Conservation (phyloP, 768 basidiomycete genomes). For the Suillus spraguei region DNA sequence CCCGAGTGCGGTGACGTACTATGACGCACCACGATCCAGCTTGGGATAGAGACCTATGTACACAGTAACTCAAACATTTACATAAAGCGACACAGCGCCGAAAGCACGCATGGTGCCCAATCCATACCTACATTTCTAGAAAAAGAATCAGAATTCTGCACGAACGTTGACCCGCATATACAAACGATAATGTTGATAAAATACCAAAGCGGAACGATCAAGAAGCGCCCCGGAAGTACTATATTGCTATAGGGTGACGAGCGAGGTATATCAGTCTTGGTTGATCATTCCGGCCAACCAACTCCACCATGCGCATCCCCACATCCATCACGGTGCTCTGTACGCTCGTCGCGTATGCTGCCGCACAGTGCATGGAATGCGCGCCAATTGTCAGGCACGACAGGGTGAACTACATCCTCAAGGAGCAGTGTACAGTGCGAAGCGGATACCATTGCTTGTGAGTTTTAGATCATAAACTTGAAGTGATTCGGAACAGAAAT, state of each 20-base stretch:
- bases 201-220: too few species aligned
- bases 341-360: not conserved
- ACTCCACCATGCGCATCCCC: constrained; percentile 3
- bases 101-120: not conserved
- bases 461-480: not conserved
- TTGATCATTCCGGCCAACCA: not conserved
- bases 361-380: constrained; percentile 8
- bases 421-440: not conserved
- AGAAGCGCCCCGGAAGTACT: constrained; percentile 1
- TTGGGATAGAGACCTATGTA: too few species aligned
- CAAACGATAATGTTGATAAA: too few species aligned
- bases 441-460: constrained; percentile 9
- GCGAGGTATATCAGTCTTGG: not conserved
- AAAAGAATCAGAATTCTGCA: not conserved
- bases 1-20: not conserved
- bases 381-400: not conserved
- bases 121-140: not conserved
- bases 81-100: not conserved
- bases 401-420: not conserved
- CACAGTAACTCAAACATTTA: not conserved
- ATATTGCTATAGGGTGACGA: not conserved
- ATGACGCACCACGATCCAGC: too few species aligned
- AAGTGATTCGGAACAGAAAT: not conserved
- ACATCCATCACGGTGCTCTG: constrained; percentile 5
- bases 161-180: not conserved